These are phyloP conservation scores for Arachis stenosperma DNA, from an alignment of 306 rosid genomes.

Conservation along the genomic window DNA sequence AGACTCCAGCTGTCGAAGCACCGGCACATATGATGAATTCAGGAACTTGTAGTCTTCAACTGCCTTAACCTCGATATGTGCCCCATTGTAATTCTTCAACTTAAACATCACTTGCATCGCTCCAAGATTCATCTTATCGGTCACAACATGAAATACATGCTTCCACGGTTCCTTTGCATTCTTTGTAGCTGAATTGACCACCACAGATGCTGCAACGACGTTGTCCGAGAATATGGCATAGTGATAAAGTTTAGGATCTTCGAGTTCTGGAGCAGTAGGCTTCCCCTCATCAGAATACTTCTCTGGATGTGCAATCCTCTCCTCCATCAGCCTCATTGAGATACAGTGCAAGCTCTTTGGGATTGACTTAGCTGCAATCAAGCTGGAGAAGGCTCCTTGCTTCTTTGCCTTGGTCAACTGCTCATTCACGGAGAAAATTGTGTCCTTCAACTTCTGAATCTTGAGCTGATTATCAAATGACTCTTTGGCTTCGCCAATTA, in stretches of 20 bases:
- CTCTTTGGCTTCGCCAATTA: slow-evolving; percentile 69
- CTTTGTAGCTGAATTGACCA: slow-evolving; percentile 60
- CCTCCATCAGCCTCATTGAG: slow-evolving; percentile 60
- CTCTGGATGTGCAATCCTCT: slow-evolving; percentile 59
- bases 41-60: slow-evolving; percentile 67
- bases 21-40: slow-evolving; percentile 65
- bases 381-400: slow-evolving; percentile 78
- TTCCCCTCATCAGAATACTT: slow-evolving; percentile 57
- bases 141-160: slow-evolving; percentile 70
- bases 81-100: slow-evolving; percentile 58
- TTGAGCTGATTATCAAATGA: slow-evolving; percentile 77
- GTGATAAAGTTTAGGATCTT: slow-evolving; percentile 63
- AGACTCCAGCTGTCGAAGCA: slow-evolving; percentile 59
- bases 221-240: slow-evolving; percentile 41
- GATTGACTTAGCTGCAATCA: slow-evolving; percentile 69
- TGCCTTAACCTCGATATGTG: slow-evolving; percentile 63
- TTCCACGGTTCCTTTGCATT: slow-evolving; percentile 67
- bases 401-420: slow-evolving; percentile 67
- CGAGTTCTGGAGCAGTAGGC: slow-evolving; percentile 48
- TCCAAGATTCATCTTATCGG: slow-evolving; percentile 74
- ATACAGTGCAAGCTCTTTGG: slow-evolving; percentile 68
- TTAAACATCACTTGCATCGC: slow-evolving; percentile 72
- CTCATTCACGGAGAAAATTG: slow-evolving; percentile 73
- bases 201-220: slow-evolving; percentile 67
- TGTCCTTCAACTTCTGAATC: slow-evolving; percentile 77